Evolutionary conservation across 208 protist genomes (phyloP).

Genomic region (Leishmania amazonensis): DNA sequence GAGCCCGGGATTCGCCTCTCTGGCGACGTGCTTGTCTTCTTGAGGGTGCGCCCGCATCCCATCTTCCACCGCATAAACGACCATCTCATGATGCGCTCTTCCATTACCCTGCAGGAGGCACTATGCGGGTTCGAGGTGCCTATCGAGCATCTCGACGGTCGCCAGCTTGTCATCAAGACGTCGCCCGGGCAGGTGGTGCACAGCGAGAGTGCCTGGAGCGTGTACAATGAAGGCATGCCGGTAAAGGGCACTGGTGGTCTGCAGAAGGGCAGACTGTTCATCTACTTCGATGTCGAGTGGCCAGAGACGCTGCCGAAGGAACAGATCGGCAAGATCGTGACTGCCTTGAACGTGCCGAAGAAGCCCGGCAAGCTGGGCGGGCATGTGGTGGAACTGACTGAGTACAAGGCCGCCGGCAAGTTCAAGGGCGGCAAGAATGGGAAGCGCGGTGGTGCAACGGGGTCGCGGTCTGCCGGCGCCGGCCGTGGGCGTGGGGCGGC

Average conservation of each 20-base stretch:
- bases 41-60: slow-evolving; percentile 92
- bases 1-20: slow-evolving; percentile 76
- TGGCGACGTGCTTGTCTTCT: slow-evolving; percentile 97
- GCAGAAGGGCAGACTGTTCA: slow-evolving; percentile 77
- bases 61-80: slow-evolving; percentile 91
- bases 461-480: slow-evolving; percentile 8
- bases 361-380: slow-evolving; percentile 54
- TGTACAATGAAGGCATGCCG: slow-evolving; percentile 92
- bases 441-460: slow-evolving; percentile 14
- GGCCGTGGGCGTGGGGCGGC: slow-evolving; percentile 2
- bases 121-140: slow-evolving; percentile 91
- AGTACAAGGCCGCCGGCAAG: slow-evolving; percentile 21
- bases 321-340: slow-evolving; percentile 44
- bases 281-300: slow-evolving; percentile 89
- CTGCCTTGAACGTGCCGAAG: slow-evolving; percentile 39
- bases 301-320: slow-evolving; percentile 51
- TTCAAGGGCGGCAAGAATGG: slow-evolving; percentile 26
- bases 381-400: slow-evolving; percentile 61
- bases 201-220: slow-evolving; percentile 63
- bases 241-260: slow-evolving; percentile 71
- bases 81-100: slow-evolving; percentile 92
- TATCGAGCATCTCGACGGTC: slow-evolving; percentile 91
- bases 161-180: slow-evolving; percentile 70
- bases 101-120: slow-evolving; percentile 93
- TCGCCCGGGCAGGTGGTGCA: slow-evolving; percentile 79